A percentile compares a stretch with the other conserved stretches of the same genome.
Conservation (phyloP, 1,284 basidiomycete genomes). For the Rhodotorula sp. region DNA sequence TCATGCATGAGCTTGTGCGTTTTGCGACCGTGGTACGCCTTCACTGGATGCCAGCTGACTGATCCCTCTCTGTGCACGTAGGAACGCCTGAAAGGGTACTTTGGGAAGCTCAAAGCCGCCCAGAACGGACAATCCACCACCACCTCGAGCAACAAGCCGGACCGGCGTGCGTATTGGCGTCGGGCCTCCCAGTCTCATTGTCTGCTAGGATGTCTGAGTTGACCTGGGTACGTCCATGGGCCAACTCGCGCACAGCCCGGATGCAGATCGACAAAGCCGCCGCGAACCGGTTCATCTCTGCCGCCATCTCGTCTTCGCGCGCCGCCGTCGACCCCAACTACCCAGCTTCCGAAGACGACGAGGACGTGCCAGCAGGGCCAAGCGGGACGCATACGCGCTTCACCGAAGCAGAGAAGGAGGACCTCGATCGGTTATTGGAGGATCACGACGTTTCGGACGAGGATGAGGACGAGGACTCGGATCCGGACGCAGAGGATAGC, state of each 20-base stretch:
- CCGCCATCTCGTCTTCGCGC: slow-evolving; percentile 62
- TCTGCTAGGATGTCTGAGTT: background rate
- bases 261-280: slow-evolving; percentile 67
- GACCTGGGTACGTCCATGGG: background rate
- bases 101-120: slow-evolving; percentile 71
- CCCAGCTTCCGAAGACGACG: background rate
- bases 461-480: background rate
- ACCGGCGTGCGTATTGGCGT: slow-evolving; percentile 1
- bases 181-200: background rate
- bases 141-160: background rate
- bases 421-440: slow-evolving; percentile 19
- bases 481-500: background rate
- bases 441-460: slow-evolving; percentile 15
- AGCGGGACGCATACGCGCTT: slow-evolving; percentile 35
- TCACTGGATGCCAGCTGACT: background rate
- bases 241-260: slow-evolving; percentile 51
- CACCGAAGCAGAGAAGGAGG: slow-evolving; percentile 3
- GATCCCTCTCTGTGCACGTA: slow-evolving; percentile 45
- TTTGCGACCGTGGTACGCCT: no score
- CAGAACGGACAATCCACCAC: slow-evolving; percentile 54
- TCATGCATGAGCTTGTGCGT: slow-evolving; percentile 67
- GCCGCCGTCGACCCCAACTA: slow-evolving; percentile 20
- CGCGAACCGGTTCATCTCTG: slow-evolving; percentile 75
- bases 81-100: slow-evolving; percentile 73
- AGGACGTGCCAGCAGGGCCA: no score